Conservation (phyloP, 345 rosid species). For the Aquilaria sinensis region DNA sequence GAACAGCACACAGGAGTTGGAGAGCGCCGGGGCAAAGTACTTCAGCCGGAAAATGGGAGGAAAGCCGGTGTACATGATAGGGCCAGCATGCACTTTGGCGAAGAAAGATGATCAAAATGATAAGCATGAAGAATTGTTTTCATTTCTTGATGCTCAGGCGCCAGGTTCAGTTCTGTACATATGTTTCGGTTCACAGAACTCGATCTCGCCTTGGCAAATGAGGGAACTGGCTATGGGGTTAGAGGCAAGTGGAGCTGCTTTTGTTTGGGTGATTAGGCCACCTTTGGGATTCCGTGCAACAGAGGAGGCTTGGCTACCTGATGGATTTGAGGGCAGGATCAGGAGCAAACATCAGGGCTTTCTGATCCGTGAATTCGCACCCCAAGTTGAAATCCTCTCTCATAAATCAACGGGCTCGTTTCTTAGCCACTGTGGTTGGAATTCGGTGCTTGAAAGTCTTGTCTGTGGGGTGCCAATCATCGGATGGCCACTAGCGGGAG, state of each 20-base stretch:
- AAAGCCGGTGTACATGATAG: slow-evolving; percentile 12
- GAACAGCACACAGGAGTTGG: slow-evolving; percentile 12
- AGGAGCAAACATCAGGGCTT: slow-evolving; percentile 8
- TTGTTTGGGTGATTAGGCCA: slow-evolving; percentile 16
- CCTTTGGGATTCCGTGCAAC: slow-evolving; percentile 9
- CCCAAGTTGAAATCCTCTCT: slow-evolving; percentile 13
- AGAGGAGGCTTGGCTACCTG: slow-evolving; percentile 18
- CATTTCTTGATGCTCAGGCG: slow-evolving; percentile 15
- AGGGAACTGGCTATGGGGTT: slow-evolving; percentile 16
- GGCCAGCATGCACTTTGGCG: slow-evolving; percentile 8
- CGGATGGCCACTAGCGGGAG: slow-evolving; percentile 20
- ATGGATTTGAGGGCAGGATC: slow-evolving; percentile 15
- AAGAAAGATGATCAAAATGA: not conserved
- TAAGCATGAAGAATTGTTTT: not conserved
- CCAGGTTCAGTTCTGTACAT: slow-evolving; percentile 10
- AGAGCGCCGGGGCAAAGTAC: not conserved
- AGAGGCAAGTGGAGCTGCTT: slow-evolving; percentile 10
- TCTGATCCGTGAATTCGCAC: slow-evolving; percentile 13
- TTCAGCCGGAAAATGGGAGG: slow-evolving; percentile 18
- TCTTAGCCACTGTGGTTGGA: slow-evolving; percentile 20
- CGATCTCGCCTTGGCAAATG: slow-evolving; percentile 11
- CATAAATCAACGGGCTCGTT: slow-evolving; percentile 16
- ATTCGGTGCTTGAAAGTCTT: slow-evolving; percentile 18
- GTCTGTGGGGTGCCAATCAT: slow-evolving; percentile 15
- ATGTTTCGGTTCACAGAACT: slow-evolving; percentile 12